Percentiles rank a stretch among this genome's conserved stretches.
These are phyloP conservation scores for Turritis glabra DNA, from an alignment of 345 rosid species.

Conservation along the genomic window DNA sequence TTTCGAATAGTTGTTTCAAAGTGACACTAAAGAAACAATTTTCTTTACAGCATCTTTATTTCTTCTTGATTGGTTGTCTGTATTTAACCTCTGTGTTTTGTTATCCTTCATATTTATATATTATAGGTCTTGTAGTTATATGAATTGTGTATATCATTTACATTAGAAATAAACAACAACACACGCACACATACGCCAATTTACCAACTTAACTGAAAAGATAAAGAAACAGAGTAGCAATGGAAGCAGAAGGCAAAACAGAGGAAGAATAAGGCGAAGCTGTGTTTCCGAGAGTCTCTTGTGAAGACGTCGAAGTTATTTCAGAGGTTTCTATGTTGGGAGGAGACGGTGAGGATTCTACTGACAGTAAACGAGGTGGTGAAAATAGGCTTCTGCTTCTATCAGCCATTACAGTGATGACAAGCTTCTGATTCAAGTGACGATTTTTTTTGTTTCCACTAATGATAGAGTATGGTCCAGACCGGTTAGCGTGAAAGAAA, in stretches of 20 bases:
- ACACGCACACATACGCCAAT: background rate
- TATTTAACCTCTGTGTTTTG: background rate
- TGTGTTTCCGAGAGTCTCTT: constrained; percentile 31
- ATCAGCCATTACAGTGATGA: constrained; percentile 54
- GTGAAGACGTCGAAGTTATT: constrained; percentile 44
- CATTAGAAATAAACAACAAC: constrained; percentile 11
- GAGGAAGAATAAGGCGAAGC: constrained; percentile 38
- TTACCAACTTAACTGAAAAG: constrained; percentile 16
- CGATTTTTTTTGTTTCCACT: constrained; percentile 69
- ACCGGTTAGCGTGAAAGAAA: constrained; percentile 49
- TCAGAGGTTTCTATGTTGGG: constrained; percentile 39
- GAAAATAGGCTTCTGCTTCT: constrained; percentile 42
- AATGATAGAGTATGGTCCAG: constrained; percentile 64
- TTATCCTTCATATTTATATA: background rate
- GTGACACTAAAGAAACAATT: background rate
- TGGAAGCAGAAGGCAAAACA: constrained; percentile 11
- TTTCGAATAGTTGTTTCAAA: background rate
- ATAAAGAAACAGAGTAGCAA: constrained; percentile 2
- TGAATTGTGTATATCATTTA: constrained; percentile 19
- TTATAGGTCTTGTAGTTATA: background rate
- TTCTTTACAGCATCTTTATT: background rate
- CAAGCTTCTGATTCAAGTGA: constrained; percentile 59
- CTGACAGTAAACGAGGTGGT: constrained; percentile 38
- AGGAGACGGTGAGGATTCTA: constrained; percentile 44
- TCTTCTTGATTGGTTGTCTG: background rate